Percentiles rank a stretch among this genome's conserved stretches.
phyloP scores from a whole-genome alignment of 495 filamentous ascomycete species.

The Venustampulla echinocandica region DNA sequence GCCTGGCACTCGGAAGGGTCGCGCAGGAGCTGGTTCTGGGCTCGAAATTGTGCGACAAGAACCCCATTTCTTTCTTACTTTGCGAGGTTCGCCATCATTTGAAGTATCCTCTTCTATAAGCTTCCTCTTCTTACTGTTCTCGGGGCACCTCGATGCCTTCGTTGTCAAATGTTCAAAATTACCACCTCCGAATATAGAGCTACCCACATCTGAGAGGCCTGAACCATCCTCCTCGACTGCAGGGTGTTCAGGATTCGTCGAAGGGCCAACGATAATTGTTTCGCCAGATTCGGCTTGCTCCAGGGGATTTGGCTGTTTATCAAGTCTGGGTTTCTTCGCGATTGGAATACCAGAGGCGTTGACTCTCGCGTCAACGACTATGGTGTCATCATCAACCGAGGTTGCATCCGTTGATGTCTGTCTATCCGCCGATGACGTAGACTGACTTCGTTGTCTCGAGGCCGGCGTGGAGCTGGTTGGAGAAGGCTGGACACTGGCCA shows the following conservation, averaged over 20 bases:
- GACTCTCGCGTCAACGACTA: slow-evolving; percentile 10
- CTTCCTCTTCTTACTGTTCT: slow-evolving; percentile 6
- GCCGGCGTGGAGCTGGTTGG: slow-evolving; percentile 1
- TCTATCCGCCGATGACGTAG: slow-evolving; percentile 10
- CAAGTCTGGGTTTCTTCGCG: slow-evolving; percentile 3
- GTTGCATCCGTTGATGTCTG: slow-evolving; percentile 20
- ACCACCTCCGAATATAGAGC: background rate
- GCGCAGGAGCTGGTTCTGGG: slow-evolving; percentile 19
- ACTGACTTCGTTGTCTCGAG: slow-evolving; percentile 6
- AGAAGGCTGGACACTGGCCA: slow-evolving; percentile 2
- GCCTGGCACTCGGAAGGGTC: slow-evolving; percentile 49
- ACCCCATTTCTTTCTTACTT: slow-evolving; percentile 1
- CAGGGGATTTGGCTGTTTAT: background rate
- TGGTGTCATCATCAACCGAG: slow-evolving; percentile 22
- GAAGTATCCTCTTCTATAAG: background rate
- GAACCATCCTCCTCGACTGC: slow-evolving; percentile 11
- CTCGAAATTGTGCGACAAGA: background rate
- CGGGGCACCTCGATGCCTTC: background rate
- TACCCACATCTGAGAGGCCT: slow-evolving; percentile 8
- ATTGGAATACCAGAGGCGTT: slow-evolving; percentile 6
- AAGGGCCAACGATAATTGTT: slow-evolving; percentile 10
- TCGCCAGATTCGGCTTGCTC: slow-evolving; percentile 8
- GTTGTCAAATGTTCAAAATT: background rate
- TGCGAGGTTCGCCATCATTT: background rate
- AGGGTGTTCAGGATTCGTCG: slow-evolving; percentile 14